Percentiles rank a stretch among this genome's conserved stretches.
phyloP scores from a whole-genome alignment of 139 green algal species.

The Auxenochlorella pyrenoidosa region DNA sequence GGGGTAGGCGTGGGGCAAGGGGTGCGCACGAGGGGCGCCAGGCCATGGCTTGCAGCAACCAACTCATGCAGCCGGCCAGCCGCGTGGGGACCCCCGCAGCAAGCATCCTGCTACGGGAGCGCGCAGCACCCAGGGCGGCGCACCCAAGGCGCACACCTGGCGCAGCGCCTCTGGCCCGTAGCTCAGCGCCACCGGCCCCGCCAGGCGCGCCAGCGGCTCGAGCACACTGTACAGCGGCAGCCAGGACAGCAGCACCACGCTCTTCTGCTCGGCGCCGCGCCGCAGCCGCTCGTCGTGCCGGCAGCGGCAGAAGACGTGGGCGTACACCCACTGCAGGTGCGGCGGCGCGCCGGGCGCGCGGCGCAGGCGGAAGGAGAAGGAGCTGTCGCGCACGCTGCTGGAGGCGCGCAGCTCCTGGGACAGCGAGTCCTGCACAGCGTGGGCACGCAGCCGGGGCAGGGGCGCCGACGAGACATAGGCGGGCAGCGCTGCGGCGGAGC shows the following conservation, averaged over 20 bases:
- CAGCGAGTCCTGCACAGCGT: slow-evolving; percentile 60
- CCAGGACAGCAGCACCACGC: slow-evolving; percentile 78
- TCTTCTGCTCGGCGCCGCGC: slow-evolving; percentile 87
- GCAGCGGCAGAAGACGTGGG: slow-evolving; percentile 91
- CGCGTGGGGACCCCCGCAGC: too few relatives aligned
- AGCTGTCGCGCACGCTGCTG: slow-evolving; percentile 74
- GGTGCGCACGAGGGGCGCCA: too few relatives aligned
- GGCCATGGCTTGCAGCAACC: too few relatives aligned
- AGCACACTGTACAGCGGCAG: slow-evolving; percentile 69
- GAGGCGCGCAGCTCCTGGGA: slow-evolving; percentile 68
- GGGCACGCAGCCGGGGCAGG: neutral
- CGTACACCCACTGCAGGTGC: slow-evolving; percentile 24
- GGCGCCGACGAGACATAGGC: too few relatives aligned
- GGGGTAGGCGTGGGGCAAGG: too few relatives aligned
- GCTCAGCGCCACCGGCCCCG: slow-evolving; percentile 72
- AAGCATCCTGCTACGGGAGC: too few relatives aligned
- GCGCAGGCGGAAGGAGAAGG: slow-evolving; percentile 75
- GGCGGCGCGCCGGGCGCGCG: neutral
- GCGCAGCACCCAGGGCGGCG: neutral
- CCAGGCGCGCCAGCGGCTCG: slow-evolving; percentile 64
- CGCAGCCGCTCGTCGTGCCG: slow-evolving; percentile 85
- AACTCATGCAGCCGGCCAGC: too few relatives aligned
- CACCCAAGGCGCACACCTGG: slow-evolving; percentile 32
- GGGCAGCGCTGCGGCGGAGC: too few relatives aligned
- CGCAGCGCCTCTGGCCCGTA: slow-evolving; percentile 60